Percentiles rank a stretch among this genome's conserved stretches.
These are phyloP conservation scores for Claviceps arundinis DNA, from an alignment of 2,329 filamentous ascomycete species.

Conservation along the genomic window DNA sequence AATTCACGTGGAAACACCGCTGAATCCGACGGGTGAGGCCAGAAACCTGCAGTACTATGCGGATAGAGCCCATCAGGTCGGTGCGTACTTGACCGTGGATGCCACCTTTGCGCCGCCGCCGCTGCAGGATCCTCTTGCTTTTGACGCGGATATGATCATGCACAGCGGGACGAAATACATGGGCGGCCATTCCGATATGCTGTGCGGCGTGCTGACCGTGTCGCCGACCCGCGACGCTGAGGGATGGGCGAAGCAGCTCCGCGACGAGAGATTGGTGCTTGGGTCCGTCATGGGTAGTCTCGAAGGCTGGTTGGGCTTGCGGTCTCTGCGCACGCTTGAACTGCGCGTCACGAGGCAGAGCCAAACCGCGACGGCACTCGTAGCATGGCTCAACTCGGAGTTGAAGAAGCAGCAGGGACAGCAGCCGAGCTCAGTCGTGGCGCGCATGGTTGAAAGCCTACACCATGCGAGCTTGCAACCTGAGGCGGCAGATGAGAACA, in stretches of 20 bases:
- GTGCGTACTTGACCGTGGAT: constrained; percentile 72
- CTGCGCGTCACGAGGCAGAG: constrained; percentile 69
- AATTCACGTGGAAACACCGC: constrained; percentile 81
- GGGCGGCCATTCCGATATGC: constrained; percentile 85
- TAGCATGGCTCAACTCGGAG: constrained; percentile 53
- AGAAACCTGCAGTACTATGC: constrained; percentile 61
- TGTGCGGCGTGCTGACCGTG: constrained; percentile 71
- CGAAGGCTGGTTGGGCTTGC: constrained; percentile 83
- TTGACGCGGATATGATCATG: constrained; percentile 77
- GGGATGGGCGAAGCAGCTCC: constrained; percentile 45
- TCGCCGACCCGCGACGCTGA: constrained; percentile 28
- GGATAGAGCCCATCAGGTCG: constrained; percentile 53
- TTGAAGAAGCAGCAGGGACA: constrained; percentile 17
- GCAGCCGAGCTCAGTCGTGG: constrained; percentile 26
- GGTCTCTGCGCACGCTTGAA: constrained; percentile 76
- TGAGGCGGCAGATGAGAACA: constrained; percentile 38
- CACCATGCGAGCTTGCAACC: constrained; percentile 71
- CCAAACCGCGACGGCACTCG: constrained; percentile 53
- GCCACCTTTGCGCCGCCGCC: constrained; percentile 87
- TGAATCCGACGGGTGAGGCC: constrained; percentile 81
- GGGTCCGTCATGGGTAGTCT: constrained; percentile 79
- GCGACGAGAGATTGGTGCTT: constrained; percentile 58
- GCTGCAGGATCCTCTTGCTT: constrained; percentile 70
- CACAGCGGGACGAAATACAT: constrained; percentile 94
- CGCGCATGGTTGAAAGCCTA: constrained; percentile 44